These are phyloP conservation scores for Calonectria naviculata DNA, from an alignment of 2,329 filamentous ascomycete species.

Conservation along the genomic window DNA sequence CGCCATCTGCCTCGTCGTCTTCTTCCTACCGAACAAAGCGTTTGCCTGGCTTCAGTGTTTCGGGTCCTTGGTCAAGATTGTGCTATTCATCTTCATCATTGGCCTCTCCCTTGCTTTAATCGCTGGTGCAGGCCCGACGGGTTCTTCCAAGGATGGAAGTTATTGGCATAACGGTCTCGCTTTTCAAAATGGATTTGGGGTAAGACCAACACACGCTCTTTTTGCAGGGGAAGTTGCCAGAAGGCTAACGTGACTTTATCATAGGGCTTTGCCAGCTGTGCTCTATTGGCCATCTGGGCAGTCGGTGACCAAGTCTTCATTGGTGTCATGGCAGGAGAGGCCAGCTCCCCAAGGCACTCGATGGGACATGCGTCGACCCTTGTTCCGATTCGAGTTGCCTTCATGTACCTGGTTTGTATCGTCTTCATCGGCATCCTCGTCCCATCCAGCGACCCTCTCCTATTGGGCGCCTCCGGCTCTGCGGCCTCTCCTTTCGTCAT, in stretches of 20 bases:
- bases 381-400: constrained; percentile 30
- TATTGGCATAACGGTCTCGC: constrained; percentile 4
- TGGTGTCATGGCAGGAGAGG: constrained; percentile 37
- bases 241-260: neutral
- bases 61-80: constrained; percentile 16
- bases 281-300: constrained; percentile 32
- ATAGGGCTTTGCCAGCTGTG: constrained; percentile 33
- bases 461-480: constrained; percentile 27
- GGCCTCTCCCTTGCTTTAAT: constrained; percentile 10
- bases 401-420: constrained; percentile 31
- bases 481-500: constrained; percentile 33
- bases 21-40: constrained; percentile 10
- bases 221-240: neutral
- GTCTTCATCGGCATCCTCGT: constrained; percentile 31
- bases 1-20: constrained; percentile 7
- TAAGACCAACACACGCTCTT: neutral
- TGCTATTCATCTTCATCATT: constrained; percentile 17
- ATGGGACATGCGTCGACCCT: constrained; percentile 33
- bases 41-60: constrained; percentile 20
- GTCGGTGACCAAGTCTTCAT: constrained; percentile 37
- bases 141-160: constrained; percentile 7
- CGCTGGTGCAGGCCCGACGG: constrained; percentile 10
- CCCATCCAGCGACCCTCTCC: constrained; percentile 25
- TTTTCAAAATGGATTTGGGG: constrained; percentile 16
- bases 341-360: constrained; percentile 26